These are phyloP conservation scores for Cryptomeria japonica DNA, from an alignment of 75 land plant genomes.

Conservation along the genomic window DNA sequence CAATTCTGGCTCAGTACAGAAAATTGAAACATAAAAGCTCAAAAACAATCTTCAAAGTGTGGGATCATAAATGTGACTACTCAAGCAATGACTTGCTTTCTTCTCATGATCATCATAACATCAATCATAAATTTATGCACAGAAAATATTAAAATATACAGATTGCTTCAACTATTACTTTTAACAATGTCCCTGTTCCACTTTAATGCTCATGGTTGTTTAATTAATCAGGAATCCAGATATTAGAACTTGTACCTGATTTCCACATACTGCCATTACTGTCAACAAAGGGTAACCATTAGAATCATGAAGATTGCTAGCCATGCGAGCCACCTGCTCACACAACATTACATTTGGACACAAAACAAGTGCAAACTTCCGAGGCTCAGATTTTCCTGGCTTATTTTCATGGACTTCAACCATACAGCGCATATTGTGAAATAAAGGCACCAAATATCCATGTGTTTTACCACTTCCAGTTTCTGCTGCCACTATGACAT, in stretches of 20 bases:
- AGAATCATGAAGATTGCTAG: conserved; percentile 47
- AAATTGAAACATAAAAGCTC: neutral
- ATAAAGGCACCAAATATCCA: conserved; percentile 77
- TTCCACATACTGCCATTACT: conserved; percentile 72
- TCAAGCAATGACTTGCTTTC: neutral
- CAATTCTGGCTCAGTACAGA: neutral
- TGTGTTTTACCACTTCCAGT: conserved; percentile 99
- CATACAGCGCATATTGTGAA: conserved; percentile 47
- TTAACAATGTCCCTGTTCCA: neutral
- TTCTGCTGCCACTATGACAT: conserved; percentile 93
- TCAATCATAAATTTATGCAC: neutral
- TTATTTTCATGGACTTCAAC: conserved; percentile 9
- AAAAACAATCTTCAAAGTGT: neutral
- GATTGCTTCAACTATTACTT: neutral
- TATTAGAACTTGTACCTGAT: conserved; percentile 49
- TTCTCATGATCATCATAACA: neutral
- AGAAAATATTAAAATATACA: neutral
- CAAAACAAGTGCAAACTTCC: conserved; percentile 57
- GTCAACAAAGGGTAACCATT: conserved; percentile 59
- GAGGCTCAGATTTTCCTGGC: conserved; percentile 9
- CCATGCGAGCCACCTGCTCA: conserved; percentile 89
- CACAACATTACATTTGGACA: conserved; percentile 96
- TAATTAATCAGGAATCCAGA: neutral
- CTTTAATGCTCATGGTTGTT: neutral
- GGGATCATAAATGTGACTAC: neutral